Conservation (phyloP, 2,329 filamentous ascomycete species). For the Ambrosiella cleistominuta region DNA sequence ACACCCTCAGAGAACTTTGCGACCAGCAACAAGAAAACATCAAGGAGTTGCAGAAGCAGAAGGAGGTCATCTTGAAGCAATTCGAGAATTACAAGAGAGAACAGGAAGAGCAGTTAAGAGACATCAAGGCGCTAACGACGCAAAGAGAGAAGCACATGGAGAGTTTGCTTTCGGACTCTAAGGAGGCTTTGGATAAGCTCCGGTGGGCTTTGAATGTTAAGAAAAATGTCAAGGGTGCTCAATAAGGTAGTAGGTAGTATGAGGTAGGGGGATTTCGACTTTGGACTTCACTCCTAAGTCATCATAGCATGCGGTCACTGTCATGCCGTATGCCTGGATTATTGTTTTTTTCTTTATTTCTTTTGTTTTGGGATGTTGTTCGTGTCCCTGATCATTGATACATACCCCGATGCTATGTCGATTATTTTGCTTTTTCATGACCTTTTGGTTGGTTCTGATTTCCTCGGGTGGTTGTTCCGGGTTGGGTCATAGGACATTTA, state of each 20-base stretch:
- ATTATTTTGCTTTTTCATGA: not conserved
- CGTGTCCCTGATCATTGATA: constrained; percentile 3
- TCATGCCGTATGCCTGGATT: not conserved
- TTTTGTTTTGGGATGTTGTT: not conserved
- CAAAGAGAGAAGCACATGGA: constrained; percentile 45
- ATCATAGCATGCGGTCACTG: not conserved
- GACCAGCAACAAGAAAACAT: constrained; percentile 58
- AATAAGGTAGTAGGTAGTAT: constrained; percentile 20
- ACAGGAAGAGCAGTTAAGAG: constrained; percentile 42
- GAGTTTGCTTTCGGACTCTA: constrained; percentile 37
- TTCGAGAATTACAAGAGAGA: constrained; percentile 48
- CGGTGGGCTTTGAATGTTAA: constrained; percentile 57
- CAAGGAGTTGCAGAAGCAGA: constrained; percentile 39
- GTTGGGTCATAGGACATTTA: not conserved
- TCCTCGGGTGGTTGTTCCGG: not conserved
- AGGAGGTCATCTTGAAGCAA: constrained; percentile 39
- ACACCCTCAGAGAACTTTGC: constrained; percentile 47
- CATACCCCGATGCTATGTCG: constrained; percentile 1
- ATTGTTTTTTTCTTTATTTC: not conserved
- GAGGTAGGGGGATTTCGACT: not conserved
- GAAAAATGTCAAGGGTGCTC: constrained; percentile 37
- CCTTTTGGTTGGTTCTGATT: not conserved
- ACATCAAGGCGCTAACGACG: constrained; percentile 40
- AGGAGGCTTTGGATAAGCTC: constrained; percentile 47
- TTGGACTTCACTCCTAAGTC: not conserved